Percentiles rank a stretch among this genome's conserved stretches.
Conservation (phyloP, 1,284 basidiomycete species). For the Tilletia horrida region DNA sequence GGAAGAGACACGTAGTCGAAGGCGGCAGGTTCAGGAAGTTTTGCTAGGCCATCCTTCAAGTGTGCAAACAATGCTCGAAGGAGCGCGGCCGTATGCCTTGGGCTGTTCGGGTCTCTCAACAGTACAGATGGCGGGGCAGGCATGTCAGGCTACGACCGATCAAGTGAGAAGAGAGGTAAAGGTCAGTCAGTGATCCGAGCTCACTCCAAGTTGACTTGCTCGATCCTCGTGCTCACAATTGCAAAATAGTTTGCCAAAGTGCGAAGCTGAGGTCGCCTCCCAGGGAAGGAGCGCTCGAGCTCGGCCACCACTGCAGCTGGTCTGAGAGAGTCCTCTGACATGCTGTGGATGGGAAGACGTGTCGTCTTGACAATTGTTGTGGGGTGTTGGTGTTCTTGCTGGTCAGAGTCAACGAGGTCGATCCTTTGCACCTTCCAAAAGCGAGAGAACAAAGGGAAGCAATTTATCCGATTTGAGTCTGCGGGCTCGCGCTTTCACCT, state of each 20-base stretch:
- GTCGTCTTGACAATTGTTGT: too few relatives aligned
- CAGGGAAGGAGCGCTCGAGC: background rate
- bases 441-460: slow-evolving; percentile 7
- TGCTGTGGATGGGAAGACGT: too few relatives aligned
- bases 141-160: slow-evolving; percentile 20
- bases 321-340: too few relatives aligned
- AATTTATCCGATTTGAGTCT: background rate
- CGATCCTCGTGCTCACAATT: background rate
- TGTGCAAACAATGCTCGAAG: slow-evolving; percentile 24
- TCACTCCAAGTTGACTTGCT: too few relatives aligned
- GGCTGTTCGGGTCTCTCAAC: slow-evolving; percentile 35
- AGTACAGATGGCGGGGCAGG: slow-evolving; percentile 29
- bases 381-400: too few relatives aligned
- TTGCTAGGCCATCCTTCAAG: slow-evolving; percentile 1
- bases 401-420: too few relatives aligned
- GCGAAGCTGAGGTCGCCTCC: background rate
- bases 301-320: background rate
- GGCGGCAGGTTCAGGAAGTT: background rate
- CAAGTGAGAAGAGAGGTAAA: too few relatives aligned
- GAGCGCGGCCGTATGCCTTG: slow-evolving; percentile 29
- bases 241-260: background rate
- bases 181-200: too few relatives aligned
- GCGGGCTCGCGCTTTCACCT: too few relatives aligned
- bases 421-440: too few relatives aligned
- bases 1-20: slow-evolving; percentile 19